Percentiles rank a stretch among this genome's conserved stretches.
Conservation (phyloP, 2,329 filamentous ascomycete genomes). For the Claviceps maximensis region DNA sequence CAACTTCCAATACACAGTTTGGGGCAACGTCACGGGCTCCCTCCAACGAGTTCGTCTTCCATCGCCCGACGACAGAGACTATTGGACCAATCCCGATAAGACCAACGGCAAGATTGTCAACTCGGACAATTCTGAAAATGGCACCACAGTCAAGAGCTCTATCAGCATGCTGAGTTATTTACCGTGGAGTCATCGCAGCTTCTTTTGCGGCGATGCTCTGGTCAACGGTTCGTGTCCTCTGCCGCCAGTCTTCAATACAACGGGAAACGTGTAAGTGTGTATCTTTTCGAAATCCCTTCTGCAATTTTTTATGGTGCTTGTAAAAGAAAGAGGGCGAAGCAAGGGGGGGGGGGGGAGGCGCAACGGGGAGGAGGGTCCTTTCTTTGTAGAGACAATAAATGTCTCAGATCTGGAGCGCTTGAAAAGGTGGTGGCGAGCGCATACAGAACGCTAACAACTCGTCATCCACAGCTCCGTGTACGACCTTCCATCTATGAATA, state of each 20-base stretch:
- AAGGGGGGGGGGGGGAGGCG: background rate
- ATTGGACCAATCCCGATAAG: slow-evolving; percentile 47
- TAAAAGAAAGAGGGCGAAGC: background rate
- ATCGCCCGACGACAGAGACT: slow-evolving; percentile 36
- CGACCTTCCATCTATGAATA: slow-evolving; percentile 56
- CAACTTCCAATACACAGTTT: slow-evolving; percentile 64
- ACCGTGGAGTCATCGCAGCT: slow-evolving; percentile 40
- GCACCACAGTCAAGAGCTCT: slow-evolving; percentile 59
- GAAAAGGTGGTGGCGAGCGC: background rate
- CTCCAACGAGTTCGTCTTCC: slow-evolving; percentile 46
- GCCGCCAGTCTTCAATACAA: slow-evolving; percentile 51
- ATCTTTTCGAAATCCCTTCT: background rate
- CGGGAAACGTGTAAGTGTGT: slow-evolving; percentile 8
- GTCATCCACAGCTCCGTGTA: slow-evolving; percentile 9
- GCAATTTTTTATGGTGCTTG: background rate
- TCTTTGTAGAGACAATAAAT: background rate
- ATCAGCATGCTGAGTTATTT: slow-evolving; percentile 68
- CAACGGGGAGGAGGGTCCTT: background rate
- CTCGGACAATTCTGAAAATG: slow-evolving; percentile 44
- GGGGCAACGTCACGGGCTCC: slow-evolving; percentile 80
- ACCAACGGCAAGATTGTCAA: slow-evolving; percentile 67
- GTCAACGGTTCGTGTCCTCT: slow-evolving; percentile 60
- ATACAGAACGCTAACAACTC: background rate
- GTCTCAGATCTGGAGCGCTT: background rate
- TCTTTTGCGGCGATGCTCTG: slow-evolving; percentile 54